These are phyloP conservation scores for Chrysanthemum seticuspe DNA, from an alignment of 129 eudicot genomes.

Conservation along the genomic window DNA sequence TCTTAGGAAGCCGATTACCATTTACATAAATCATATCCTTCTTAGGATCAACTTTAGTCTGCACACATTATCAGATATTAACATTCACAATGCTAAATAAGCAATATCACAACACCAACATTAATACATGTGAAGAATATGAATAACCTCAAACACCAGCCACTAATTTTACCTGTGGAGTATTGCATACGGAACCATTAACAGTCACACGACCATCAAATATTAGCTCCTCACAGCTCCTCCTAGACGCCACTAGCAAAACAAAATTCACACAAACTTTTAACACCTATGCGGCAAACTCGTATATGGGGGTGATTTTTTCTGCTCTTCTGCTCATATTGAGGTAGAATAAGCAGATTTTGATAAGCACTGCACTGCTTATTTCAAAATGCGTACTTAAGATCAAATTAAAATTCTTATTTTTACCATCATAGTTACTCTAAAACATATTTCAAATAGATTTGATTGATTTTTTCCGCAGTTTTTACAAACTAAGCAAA, in stretches of 20 bases:
- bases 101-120: slow-evolving; percentile 13
- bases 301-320: too few species aligned
- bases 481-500: too few species aligned
- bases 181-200: slow-evolving; percentile 86
- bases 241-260: slow-evolving; percentile 86
- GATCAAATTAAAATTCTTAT: too few species aligned
- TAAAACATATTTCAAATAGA: too few species aligned
- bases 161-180: slow-evolving; percentile 68
- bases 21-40: slow-evolving; percentile 90
- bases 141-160: slow-evolving; percentile 4
- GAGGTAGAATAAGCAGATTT: too few species aligned
- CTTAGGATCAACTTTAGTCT: slow-evolving; percentile 95
- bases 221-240: slow-evolving; percentile 88
- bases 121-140: background rate
- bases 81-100: background rate
- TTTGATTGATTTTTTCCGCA: too few species aligned
- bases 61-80: slow-evolving; percentile 20
- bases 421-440: too few species aligned
- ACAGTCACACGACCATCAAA: slow-evolving; percentile 88
- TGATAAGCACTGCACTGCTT: too few species aligned
- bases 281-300: background rate
- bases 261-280: slow-evolving; percentile 5
- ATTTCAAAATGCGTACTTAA: too few species aligned
- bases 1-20: slow-evolving; percentile 88
- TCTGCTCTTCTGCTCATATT: too few species aligned